Evolutionary conservation across 192 early-diverging fungal genomes (phyloP).

Genomic region (Haplosporangium gracile): DNA sequence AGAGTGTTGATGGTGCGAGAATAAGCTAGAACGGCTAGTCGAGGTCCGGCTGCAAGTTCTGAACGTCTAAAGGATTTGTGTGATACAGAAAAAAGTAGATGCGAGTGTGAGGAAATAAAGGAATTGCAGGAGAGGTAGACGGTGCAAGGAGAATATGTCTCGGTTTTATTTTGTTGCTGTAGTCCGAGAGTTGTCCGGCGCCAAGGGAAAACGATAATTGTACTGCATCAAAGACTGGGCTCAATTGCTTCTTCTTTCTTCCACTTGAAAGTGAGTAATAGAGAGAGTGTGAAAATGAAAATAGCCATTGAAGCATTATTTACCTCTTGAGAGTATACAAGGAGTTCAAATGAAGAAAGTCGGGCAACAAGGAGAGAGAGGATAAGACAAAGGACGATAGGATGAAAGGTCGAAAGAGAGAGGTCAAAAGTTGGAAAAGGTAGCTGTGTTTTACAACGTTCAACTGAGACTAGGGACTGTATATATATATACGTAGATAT

Average conservation of each 20-base stretch:
- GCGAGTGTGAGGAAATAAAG: background rate
- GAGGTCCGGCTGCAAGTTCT: background rate
- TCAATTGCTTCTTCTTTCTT: slow-evolving; percentile 8
- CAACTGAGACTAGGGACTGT: no score
- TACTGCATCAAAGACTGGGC: background rate
- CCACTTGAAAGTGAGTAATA: background rate
- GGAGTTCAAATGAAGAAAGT: no score
- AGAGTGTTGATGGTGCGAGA: background rate
- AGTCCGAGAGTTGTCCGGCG: no score
- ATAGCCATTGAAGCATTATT: background rate
- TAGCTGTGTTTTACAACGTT: no score
- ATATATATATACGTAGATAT: no score
- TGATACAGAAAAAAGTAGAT: background rate
- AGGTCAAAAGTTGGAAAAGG: no score
- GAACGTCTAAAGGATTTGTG: background rate
- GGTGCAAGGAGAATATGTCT: background rate
- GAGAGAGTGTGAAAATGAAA: background rate
- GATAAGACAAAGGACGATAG: no score
- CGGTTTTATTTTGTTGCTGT: no score
- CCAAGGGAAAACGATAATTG: background rate
- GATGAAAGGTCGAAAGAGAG: no score
- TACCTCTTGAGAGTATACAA: no score
- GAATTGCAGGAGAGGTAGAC: background rate
- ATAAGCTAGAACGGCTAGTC: background rate
- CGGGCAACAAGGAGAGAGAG: no score